Evolutionary conservation across 495 filamentous ascomycete species (phyloP).

Genomic region (Penicillium lagena): DNA sequence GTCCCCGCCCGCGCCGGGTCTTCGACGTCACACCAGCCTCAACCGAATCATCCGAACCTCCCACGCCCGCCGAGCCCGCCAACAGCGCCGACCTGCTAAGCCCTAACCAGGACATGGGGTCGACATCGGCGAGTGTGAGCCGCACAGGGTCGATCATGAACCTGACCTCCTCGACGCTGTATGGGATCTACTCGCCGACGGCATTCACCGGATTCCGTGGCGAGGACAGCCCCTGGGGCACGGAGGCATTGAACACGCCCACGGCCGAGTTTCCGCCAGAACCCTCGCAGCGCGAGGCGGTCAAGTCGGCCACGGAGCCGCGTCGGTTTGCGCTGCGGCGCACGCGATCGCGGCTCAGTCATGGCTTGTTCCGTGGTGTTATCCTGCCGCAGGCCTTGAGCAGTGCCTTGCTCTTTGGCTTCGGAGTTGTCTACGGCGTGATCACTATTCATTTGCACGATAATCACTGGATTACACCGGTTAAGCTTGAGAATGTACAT

Average conservation of each 20-base stretch:
- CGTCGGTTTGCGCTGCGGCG: constrained; percentile 24
- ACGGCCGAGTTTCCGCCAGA: constrained; percentile 18
- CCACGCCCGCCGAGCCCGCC: constrained; percentile 36
- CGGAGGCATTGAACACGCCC: constrained; percentile 57
- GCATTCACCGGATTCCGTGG: constrained; percentile 46
- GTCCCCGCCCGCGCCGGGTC: constrained; percentile 68
- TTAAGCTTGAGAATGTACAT: constrained; percentile 54
- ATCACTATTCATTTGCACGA: constrained; percentile 80
- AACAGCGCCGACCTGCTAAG: constrained; percentile 24
- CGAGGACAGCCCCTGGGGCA: constrained; percentile 61
- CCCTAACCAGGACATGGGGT: constrained; percentile 20
- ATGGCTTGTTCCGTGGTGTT: constrained; percentile 38
- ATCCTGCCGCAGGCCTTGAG: constrained; percentile 45
- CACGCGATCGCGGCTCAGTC: constrained; percentile 32
- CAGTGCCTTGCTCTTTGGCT: constrained; percentile 62
- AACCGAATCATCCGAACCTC: constrained; percentile 44
- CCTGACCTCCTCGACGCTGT: constrained; percentile 81
- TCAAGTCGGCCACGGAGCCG: constrained; percentile 20
- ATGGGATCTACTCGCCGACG: constrained; percentile 79
- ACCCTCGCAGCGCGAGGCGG: constrained; percentile 16
- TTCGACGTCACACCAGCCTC: constrained; percentile 58
- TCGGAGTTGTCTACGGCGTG: constrained; percentile 80
- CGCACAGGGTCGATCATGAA: constrained; percentile 76
- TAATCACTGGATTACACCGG: constrained; percentile 55
- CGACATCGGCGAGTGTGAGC: constrained; percentile 32